Conservation (phyloP, 1,284 basidiomycete genomes). For the Entoloma clypeatum region DNA sequence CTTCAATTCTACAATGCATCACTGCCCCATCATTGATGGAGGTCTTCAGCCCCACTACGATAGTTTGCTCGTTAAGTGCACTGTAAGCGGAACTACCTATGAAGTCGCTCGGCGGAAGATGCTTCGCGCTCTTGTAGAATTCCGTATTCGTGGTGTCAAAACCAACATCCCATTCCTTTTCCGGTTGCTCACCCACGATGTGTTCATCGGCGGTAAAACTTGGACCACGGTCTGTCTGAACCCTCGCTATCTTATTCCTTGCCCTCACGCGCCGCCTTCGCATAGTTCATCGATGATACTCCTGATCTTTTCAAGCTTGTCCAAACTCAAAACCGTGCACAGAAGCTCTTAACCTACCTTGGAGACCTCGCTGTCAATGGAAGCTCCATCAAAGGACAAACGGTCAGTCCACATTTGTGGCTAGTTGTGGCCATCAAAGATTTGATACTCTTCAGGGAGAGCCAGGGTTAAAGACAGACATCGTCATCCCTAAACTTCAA, state of each 20-base stretch:
- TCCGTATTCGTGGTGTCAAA: constrained; percentile 99
- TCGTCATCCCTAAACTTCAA: constrained; percentile 79
- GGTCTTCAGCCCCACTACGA: constrained; percentile 93
- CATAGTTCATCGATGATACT: constrained; percentile 98
- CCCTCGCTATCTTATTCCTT: neutral
- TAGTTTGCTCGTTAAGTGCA: constrained; percentile 95
- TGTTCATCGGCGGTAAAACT: constrained; percentile 94
- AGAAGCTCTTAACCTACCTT: constrained; percentile 95
- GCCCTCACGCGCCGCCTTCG: neutral
- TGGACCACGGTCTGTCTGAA: constrained; percentile 83
- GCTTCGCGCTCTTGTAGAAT: constrained; percentile 97
- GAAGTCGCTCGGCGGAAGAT: constrained; percentile 99
- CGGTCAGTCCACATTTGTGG: constrained; percentile 32
- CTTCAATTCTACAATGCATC: constrained; percentile 3
- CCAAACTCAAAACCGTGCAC: constrained; percentile 96
- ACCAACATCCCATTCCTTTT: constrained; percentile 99
- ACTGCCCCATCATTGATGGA: neutral
- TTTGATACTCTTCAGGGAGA: constrained; percentile 68
- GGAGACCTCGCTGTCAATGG: constrained; percentile 99
- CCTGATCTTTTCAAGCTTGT: constrained; percentile 99
- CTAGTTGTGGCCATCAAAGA: neutral
- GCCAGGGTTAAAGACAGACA: constrained; percentile 91
- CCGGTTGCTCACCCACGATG: constrained; percentile 95
- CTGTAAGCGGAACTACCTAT: constrained; percentile 95
- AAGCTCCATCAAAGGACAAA: constrained; percentile 92